Evolutionary conservation across 768 basidiomycete species (phyloP), one percentile per base, ranked within the genome.

Genomic region (Suillus placidus): DNA sequence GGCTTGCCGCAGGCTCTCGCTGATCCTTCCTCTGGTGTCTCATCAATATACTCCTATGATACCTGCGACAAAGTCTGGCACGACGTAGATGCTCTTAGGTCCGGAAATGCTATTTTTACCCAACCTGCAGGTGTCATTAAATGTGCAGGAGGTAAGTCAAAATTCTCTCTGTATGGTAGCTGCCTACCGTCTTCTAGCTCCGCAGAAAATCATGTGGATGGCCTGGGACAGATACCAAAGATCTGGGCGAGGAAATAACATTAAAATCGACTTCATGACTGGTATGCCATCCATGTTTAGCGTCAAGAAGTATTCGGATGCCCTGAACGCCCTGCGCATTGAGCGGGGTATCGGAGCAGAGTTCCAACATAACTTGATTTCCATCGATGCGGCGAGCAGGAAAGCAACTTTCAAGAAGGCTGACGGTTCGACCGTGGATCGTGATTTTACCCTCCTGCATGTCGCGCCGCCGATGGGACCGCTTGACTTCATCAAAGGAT

Each of bases 151-250:
- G 92, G 93, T 92, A 71, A 69, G 75, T 34, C 40, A 35, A 37
- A 13, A 1, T 32, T 23, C 7, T 63, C 30, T 20, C 23, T 2
- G 40, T 30, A 51, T 57, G 45, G 37, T 49, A 54, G 30, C 12
- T 61, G 23, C 69, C 71, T 6, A 67, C 49, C 37, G 42, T 26
- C 42, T 45, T 49, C 26, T 69, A 92, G 91, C 90, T 18, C 91
- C 92, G 23, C 92, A 94, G 74, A 95, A 96, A 78, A 92, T 95
- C 62, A 95, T 97, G 92, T 97, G 94, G 94, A 94, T 95, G 92
- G 92, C 93, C 55, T 94, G 93, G 92, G 93, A 95, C 73, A 81
- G 88, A 57, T 94, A 84, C 75, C 82, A 84, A 64, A 82, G 77
- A 72, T 90, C 91, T 12, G 82, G 82, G 3, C 84, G 91, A 23